Conservation (phyloP, 2,329 filamentous ascomycete species). For the Ophiosphaerella narmari region DNA sequence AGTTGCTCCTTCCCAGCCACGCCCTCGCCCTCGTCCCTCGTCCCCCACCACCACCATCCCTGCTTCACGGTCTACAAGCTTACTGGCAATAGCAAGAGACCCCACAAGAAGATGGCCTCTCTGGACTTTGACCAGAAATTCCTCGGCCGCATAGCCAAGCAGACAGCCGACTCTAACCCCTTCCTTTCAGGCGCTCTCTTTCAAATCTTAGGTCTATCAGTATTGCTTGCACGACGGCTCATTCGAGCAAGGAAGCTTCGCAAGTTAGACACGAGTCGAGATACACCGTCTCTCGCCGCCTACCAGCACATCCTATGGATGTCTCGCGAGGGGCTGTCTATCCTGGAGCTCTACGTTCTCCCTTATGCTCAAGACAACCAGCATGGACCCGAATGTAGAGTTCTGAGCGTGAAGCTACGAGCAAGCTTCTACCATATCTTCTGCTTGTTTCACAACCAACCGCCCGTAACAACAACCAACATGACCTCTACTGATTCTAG, state of each 20-base stretch:
- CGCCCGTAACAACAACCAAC: conserved; percentile 61
- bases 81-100: conserved; percentile 2
- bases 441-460: conserved; percentile 92
- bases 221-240: conserved; percentile 83
- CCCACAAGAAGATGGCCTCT: conserved; percentile 73
- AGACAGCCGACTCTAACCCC: conserved; percentile 76
- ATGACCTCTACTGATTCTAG: conserved; percentile 40
- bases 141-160: conserved; percentile 83
- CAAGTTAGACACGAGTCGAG: conserved; percentile 75
- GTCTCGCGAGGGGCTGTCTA: conserved; percentile 83
- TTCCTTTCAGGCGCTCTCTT: conserved; percentile 82
- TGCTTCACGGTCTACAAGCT: conserved; percentile 7
- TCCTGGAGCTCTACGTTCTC: conserved; percentile 83
- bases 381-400: conserved; percentile 78
- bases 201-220: conserved; percentile 87
- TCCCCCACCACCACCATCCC: conserved; percentile 5
- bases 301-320: conserved; percentile 96
- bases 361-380: conserved; percentile 72
- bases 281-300: conserved; percentile 79
- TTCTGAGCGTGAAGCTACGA: conserved; percentile 86
- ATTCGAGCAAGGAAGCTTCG: conserved; percentile 82
- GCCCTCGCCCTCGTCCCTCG: background rate
- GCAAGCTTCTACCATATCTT: conserved; percentile 97
- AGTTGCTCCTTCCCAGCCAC: conserved; percentile 1
- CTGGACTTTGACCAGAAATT: conserved; percentile 98